Base-by-base conservation (phyloP, 2,329 filamentous ascomycete species). In the Paecilomyces variotii region DNA sequence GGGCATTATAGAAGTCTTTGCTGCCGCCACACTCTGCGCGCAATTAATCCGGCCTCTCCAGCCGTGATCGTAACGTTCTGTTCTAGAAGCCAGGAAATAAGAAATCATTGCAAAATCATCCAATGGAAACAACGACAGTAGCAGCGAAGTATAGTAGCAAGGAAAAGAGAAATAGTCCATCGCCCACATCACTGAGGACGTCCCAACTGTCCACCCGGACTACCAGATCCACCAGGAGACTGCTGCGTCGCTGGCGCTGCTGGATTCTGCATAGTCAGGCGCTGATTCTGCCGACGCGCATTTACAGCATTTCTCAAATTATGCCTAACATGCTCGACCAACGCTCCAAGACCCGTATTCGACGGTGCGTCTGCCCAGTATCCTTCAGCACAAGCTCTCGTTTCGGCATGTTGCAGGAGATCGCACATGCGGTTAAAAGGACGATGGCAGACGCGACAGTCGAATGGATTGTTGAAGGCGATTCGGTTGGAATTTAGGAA, bases 341-440 rank as follows among this genome's bases (percentile, higher is more conserved):
- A 27, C n/a, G 14, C 62, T 61, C 25, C 61, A 25, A 24, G 52
- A 50, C 5, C 59, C 57, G 6, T 55, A 56, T 4, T 58, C 60
- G 26, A 53, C 58, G 52, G 55, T 9, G 39, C 39, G 2, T 19
- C n/a, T 2, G 39, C 39, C 39, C 39, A 59, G 35, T 65, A 66
- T 10, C 63, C 62, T 32, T 61, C 60, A 4, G 24, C 19, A 35
- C 64, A 66, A 4, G 52, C 52, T n/a, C 54, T 59, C 1, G 61
- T 61, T 54, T 67, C 65, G 1, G 58, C 58, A 57, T 67, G 65
- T 55, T 67, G 65, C 49, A 67, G 52, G 10, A 65, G 56, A 35
- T 67, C 65, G 34, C 64, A 63, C 58, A 65, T 55, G 11, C 59
- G 58, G 2, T 53, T 34, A 55, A 63, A 67, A 14, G 55, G 12